Conservation (phyloP, 2,329 filamentous ascomycete genomes). For the Myriosclerotinia duriaeana region DNA sequence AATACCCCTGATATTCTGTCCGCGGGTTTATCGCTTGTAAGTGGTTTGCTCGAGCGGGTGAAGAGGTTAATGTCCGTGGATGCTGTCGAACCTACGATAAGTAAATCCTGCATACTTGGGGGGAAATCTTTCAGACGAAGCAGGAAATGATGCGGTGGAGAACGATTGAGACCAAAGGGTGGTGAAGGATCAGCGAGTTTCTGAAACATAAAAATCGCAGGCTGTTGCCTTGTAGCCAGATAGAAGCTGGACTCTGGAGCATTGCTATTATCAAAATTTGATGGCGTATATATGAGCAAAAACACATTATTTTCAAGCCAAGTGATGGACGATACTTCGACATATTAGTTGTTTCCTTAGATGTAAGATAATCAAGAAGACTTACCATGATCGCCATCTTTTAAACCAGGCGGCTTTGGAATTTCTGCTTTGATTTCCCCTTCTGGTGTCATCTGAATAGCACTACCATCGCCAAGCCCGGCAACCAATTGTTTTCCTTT, state of each 20-base stretch:
- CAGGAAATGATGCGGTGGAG: constrained; percentile 74
- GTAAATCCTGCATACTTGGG: constrained; percentile 74
- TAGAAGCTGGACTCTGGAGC: constrained; percentile 71
- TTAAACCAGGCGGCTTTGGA: constrained; percentile 69
- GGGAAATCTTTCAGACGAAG: constrained; percentile 76
- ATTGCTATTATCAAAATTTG: constrained; percentile 52
- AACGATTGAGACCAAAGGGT: constrained; percentile 64
- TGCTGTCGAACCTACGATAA: constrained; percentile 80
- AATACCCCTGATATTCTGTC: constrained; percentile 66
- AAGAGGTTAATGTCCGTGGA: constrained; percentile 77
- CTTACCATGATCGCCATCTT: constrained; percentile 65
- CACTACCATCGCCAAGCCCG: constrained; percentile 76
- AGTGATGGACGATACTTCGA: constrained; percentile 69
- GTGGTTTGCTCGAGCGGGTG: constrained; percentile 66
- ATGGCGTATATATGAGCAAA: constrained; percentile 73
- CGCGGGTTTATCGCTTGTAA: constrained; percentile 60
- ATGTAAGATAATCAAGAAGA: constrained; percentile 26
- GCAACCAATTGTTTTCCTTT: constrained; percentile 91
- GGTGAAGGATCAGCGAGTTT: constrained; percentile 73
- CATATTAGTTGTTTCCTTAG: constrained; percentile 34
- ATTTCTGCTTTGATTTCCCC: constrained; percentile 76
- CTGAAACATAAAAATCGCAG: constrained; percentile 65
- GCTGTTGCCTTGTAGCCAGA: constrained; percentile 68
- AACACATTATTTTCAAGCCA: constrained; percentile 92
- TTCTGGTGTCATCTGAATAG: constrained; percentile 79